A percentile compares a stretch with the other conserved stretches of the same genome.
Evolutionary conservation across 805 yeast genomes (phyloP).

Genomic region (Cyberlindnera nakhonratchasimensis): DNA sequence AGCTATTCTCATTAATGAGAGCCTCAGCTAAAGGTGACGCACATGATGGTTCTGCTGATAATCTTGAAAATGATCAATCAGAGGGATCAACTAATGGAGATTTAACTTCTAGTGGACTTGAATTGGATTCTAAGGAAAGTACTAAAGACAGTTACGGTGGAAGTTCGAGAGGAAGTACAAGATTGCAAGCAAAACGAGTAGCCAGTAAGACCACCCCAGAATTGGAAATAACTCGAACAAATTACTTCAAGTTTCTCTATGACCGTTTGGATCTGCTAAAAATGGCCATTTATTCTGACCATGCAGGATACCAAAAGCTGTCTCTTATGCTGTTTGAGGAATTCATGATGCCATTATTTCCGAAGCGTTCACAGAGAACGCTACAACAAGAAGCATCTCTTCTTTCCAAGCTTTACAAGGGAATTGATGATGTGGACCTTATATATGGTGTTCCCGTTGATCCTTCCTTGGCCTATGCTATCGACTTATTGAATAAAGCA

Average conservation of each 20-base stretch:
- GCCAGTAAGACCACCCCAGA: neutral
- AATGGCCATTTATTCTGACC: conserved; percentile 26
- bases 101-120: neutral
- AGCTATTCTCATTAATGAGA: conserved; percentile 29
- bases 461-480: conserved; percentile 50
- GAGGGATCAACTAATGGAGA: neutral
- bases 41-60: conserved; percentile 5
- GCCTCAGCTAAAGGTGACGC: conserved; percentile 18
- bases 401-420: conserved; percentile 40
- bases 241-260: conserved; percentile 1
- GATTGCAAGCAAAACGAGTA: neutral
- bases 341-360: conserved; percentile 7
- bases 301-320: conserved; percentile 26
- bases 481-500: conserved; percentile 36
- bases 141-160: neutral
- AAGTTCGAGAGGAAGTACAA: conserved; percentile 1
- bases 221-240: neutral
- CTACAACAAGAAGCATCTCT: conserved; percentile 11
- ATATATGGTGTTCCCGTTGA: conserved; percentile 60
- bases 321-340: conserved; percentile 38
- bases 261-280: conserved; percentile 18
- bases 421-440: conserved; percentile 61
- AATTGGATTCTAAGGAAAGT: neutral
- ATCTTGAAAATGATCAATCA: neutral
- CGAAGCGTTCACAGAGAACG: neutral